A percentile compares a stretch with the other conserved stretches of the same genome.
Evolutionary conservation across 139 green algal species (phyloP).

Genomic region (Deuterostichococcus epilithicus): DNA sequence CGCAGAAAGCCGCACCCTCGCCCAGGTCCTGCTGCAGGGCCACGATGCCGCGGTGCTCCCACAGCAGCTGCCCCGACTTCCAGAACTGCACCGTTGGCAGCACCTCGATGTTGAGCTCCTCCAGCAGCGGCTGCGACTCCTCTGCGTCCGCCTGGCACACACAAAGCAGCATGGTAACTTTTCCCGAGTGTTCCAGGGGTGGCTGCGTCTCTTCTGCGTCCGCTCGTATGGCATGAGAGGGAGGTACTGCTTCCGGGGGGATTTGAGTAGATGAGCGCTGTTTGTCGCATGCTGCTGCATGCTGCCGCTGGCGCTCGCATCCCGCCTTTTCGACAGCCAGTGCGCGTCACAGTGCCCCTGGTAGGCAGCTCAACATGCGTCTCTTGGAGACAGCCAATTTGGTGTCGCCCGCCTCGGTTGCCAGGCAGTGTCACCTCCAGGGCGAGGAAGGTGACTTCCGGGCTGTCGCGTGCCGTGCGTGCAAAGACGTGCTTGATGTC

Average conservation of each 20-base stretch:
- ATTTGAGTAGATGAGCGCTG: too few species aligned
- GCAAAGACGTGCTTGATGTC: slow-evolving; percentile 69
- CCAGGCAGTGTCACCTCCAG: slow-evolving; percentile 39
- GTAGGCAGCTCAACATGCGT: neutral
- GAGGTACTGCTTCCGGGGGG: too few species aligned
- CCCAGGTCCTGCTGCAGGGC: slow-evolving; percentile 58
- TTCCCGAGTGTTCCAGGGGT: neutral
- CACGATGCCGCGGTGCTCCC: slow-evolving; percentile 67
- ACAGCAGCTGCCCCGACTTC: slow-evolving; percentile 54
- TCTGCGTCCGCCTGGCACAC: slow-evolving; percentile 45
- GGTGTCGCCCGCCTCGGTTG: too few species aligned
- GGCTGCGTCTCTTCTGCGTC: too few species aligned
- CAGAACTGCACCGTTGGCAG: slow-evolving; percentile 83
- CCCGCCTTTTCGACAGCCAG: too few species aligned
- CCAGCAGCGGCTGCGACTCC: slow-evolving; percentile 45
- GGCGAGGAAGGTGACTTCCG: slow-evolving; percentile 64
- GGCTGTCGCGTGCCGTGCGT: slow-evolving; percentile 70
- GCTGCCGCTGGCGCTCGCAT: too few species aligned
- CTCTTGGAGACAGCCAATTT: neutral
- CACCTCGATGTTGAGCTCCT: slow-evolving; percentile 61
- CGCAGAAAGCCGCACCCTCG: slow-evolving; percentile 39
- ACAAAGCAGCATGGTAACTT: neutral
- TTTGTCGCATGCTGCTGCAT: too few species aligned
- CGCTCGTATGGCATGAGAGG: too few species aligned
- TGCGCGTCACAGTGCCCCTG: too few species aligned